Evolutionary conservation across 1,139 yeast genomes (phyloP).

Genomic region (Geotrichum klebahnii): DNA sequence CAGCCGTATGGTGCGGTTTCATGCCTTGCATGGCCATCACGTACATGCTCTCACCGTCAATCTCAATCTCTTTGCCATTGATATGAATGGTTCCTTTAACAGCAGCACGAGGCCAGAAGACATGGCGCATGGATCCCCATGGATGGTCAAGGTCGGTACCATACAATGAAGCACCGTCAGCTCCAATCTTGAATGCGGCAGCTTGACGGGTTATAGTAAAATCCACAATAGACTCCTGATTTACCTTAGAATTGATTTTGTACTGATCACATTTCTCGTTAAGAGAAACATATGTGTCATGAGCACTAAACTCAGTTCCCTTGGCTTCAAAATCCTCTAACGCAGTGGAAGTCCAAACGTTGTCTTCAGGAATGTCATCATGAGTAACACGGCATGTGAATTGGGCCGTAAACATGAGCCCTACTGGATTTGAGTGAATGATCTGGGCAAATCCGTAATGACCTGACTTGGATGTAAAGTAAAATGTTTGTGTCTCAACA

Average conservation of each 20-base stretch:
- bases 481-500: slow-evolving; percentile 93
- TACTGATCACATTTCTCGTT: slow-evolving; percentile 54
- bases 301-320: slow-evolving; percentile 80
- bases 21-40: slow-evolving; percentile 98
- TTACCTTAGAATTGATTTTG: slow-evolving; percentile 61
- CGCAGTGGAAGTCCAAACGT: slow-evolving; percentile 85
- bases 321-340: slow-evolving; percentile 72
- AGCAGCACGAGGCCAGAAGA: slow-evolving; percentile 88
- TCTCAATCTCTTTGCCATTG: slow-evolving; percentile 37
- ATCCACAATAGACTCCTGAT: slow-evolving; percentile 69
- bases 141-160: slow-evolving; percentile 75
- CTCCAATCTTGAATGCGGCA: slow-evolving; percentile 86
- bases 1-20: slow-evolving; percentile 99
- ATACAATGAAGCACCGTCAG: slow-evolving; percentile 76
- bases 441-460: slow-evolving; percentile 86
- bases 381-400: slow-evolving; percentile 81
- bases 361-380: slow-evolving; percentile 47
- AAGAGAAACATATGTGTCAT: slow-evolving; percentile 57
- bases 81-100: slow-evolving; percentile 58
- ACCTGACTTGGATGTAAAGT: slow-evolving; percentile 63
- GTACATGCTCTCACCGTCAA: slow-evolving; percentile 64
- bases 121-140: slow-evolving; percentile 96
- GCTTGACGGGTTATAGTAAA: slow-evolving; percentile 51
- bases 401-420: slow-evolving; percentile 87
- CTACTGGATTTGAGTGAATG: slow-evolving; percentile 87